A percentile compares a stretch with the other conserved stretches of the same genome.
Conservation (phyloP, 164 flowering plant genomes). For the Macadamia tetraphylla region DNA sequence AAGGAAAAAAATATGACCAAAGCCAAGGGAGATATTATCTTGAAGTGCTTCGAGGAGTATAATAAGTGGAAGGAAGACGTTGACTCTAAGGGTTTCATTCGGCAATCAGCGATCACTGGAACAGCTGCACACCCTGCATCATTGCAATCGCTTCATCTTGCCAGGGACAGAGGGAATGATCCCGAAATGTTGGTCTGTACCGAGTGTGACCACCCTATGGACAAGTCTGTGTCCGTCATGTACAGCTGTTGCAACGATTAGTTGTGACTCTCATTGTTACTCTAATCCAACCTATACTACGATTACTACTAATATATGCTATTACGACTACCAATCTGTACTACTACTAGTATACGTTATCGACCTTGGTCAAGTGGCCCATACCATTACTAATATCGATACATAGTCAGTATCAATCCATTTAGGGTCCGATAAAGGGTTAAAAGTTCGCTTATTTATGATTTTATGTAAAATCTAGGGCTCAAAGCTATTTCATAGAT, state of each 20-base stretch:
- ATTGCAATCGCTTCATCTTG: conserved; percentile 61
- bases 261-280: neutral
- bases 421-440: too few species aligned
- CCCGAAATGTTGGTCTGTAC: conserved; percentile 19
- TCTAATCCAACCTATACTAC: too few species aligned
- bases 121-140: conserved; percentile 13
- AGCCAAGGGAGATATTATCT: conserved; percentile 38
- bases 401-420: too few species aligned
- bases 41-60: neutral
- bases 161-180: conserved; percentile 39
- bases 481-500: too few species aligned
- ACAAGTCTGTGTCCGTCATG: conserved; percentile 39
- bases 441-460: too few species aligned
- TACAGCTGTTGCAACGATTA: conserved; percentile 66
- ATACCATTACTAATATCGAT: too few species aligned
- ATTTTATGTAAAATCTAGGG: too few species aligned
- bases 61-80: conserved; percentile 27
- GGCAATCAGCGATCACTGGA: conserved; percentile 28
- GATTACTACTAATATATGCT: too few species aligned
- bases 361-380: too few species aligned
- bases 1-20: conserved; percentile 39
- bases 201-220: conserved; percentile 58
- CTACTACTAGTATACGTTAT: too few species aligned
- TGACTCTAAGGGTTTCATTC: conserved; percentile 32
- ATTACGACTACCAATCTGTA: too few species aligned